Conservation (phyloP, 2,329 filamentous ascomycete genomes). For the Sporothrix pallida region DNA sequence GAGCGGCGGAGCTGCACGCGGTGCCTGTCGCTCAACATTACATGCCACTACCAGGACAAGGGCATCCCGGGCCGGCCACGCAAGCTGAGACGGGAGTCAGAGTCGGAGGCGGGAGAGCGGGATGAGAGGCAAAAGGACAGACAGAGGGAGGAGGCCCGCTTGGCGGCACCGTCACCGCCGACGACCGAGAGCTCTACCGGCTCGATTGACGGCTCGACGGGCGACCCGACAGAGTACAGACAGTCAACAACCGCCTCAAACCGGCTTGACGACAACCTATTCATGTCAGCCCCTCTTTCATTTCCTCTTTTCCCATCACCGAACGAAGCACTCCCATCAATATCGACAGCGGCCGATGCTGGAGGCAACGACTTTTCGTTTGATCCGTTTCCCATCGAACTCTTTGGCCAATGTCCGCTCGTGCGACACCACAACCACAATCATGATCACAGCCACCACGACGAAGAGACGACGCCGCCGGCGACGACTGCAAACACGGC, state of each 20-base stretch:
- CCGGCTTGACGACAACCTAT: background rate
- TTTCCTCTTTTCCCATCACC: background rate
- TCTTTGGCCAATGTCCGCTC: constrained; percentile 13
- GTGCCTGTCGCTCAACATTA: constrained; percentile 18
- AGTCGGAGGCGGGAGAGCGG: background rate
- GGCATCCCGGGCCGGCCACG: constrained; percentile 30
- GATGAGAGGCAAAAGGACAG: background rate
- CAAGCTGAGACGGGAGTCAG: constrained; percentile 24
- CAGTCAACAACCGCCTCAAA: background rate
- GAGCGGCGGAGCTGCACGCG: constrained; percentile 24
- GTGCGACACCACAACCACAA: background rate
- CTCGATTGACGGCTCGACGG: background rate
- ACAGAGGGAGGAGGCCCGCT: background rate
- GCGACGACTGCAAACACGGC: too few species aligned
- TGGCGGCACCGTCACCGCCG: background rate
- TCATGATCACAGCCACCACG: background rate
- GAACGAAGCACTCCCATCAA: background rate
- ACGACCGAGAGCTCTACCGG: background rate
- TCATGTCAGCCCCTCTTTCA: background rate
- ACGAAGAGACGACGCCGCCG: background rate
- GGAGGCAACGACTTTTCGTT: constrained; percentile 22
- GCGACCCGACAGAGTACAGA: background rate
- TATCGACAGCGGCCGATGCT: background rate
- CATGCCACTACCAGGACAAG: constrained; percentile 31
- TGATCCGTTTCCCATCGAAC: constrained; percentile 23